Evolutionary conservation across 23 red algal species (phyloP), one percentile per base, ranked within the genome.

Genomic region (Agarophyton chilense): DNA sequence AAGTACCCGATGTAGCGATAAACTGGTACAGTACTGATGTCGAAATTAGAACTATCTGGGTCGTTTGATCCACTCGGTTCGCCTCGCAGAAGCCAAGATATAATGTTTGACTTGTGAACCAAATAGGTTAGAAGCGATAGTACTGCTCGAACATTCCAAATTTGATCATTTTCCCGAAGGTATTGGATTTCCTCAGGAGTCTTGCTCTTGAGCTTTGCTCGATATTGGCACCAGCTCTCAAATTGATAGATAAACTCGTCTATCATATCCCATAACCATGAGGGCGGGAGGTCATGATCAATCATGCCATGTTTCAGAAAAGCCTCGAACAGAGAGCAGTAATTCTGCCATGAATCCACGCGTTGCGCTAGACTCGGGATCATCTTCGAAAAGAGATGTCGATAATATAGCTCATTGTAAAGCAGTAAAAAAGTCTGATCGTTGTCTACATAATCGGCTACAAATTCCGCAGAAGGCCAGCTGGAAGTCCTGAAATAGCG

Each of bases 181-280:
- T 92, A 94, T 4, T 78, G 81, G 32, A 94, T 78, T 41, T 99
- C 97, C 46, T 99, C 97, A 7, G 73, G 50, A 21, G 90, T 90
- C 52, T 94, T 90, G 40, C 65, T 92, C 62, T 89, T 92, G 10
- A 92, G 83, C 52, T 88, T 88, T 19, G 60, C 77, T 31, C 97
- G 81, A 63, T 94, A 99, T 29, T 93, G 93, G 81, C 93, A 95
- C 88, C 93, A 99, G 29, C 71, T 88, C 67, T 99, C 97, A 58
- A 93, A 96, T 49, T 99, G 97, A 76, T 99, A 99, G 12, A 99
- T 86, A 78, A 99, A 99, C 94, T 99, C 97, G 60, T 99, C 97
- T 44, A 92, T 91, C 58, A 99, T 93, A 55, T 99, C 97, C 97
- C 97, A 99, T 42, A 99, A 65, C 97, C 97, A 99, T 67, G 97